phyloP scores from a whole-genome alignment of 2,329 filamentous ascomycete genomes.

The Monilinia aucupariae region DNA sequence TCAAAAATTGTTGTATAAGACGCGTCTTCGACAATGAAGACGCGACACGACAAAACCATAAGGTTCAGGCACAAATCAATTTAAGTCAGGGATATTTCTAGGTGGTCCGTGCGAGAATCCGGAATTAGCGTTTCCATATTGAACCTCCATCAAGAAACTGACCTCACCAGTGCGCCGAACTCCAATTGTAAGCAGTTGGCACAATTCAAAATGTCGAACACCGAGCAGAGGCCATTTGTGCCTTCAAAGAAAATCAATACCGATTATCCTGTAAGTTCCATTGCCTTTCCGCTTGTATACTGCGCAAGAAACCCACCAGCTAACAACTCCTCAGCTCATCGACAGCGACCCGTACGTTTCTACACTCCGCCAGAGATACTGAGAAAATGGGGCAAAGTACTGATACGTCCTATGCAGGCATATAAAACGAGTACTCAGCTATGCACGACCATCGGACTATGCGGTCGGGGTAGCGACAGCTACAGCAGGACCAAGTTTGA shows the following conservation, averaged over 20 bases:
- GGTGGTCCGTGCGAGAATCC: conserved; percentile 2
- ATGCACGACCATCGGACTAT: conserved; percentile 84
- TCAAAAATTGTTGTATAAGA: background rate
- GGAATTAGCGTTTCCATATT: conserved; percentile 17
- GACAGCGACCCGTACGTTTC: conserved; percentile 89
- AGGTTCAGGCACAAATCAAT: conserved; percentile 10
- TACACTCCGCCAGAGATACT: background rate
- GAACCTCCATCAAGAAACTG: conserved; percentile 18
- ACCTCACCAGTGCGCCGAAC: conserved; percentile 10
- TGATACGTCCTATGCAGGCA: conserved; percentile 54
- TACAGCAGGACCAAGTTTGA: conserved; percentile 65
- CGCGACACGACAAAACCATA: conserved; percentile 8
- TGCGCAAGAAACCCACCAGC: conserved; percentile 18
- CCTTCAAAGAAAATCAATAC: conserved; percentile 75
- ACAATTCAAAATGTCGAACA: conserved; percentile 36
- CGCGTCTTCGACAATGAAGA: conserved; percentile 13
- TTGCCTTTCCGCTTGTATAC: background rate
- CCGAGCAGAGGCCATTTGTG: conserved; percentile 46
- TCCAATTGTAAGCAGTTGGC: conserved; percentile 29
- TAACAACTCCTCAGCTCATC: conserved; percentile 69
- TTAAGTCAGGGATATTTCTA: conserved; percentile 6
- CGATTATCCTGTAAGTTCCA: conserved; percentile 73
- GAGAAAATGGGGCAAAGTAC: background rate
- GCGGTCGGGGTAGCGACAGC: conserved; percentile 61
- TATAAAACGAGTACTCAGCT: conserved; percentile 81